Percentiles rank a stretch among this genome's conserved stretches.
phyloP scores from a whole-genome alignment of 495 filamentous ascomycete species.

The Penicillium silybi region DNA sequence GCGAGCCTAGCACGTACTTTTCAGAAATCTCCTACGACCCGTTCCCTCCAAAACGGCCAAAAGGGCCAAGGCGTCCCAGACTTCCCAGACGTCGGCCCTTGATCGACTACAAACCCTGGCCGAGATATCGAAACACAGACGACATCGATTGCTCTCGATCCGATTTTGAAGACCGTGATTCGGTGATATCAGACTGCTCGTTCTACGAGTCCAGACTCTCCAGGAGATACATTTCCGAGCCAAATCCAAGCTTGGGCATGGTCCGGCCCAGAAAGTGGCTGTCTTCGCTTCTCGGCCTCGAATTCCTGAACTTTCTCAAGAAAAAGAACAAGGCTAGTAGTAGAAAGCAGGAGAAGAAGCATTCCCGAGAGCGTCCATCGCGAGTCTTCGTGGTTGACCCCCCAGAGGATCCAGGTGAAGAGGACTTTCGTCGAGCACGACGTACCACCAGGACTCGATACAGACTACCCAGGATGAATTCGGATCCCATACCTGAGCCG shows the following conservation, averaged over 20 bases:
- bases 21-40: not conserved
- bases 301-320: not conserved
- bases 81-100: not conserved
- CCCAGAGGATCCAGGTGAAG: not conserved
- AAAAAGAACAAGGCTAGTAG: not conserved
- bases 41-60: not conserved
- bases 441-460: not conserved
- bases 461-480: not conserved
- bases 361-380: not conserved
- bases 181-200: not conserved
- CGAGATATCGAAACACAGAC: not conserved
- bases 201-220: not conserved
- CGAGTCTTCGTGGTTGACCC: not conserved
- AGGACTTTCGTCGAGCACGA: not conserved
- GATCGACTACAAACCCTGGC: not conserved
- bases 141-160: not conserved
- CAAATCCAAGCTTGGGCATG: not conserved
- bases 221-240: not conserved
- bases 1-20: not conserved
- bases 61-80: not conserved
- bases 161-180: not conserved
- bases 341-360: not conserved
- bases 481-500: not conserved
- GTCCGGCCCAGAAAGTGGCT: not conserved
- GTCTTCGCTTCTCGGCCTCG: not conserved